Percentiles rank a stretch among this genome's conserved stretches.
Conservation (phyloP, 1,284 basidiomycete genomes). For the Tilletiaria anomala region DNA sequence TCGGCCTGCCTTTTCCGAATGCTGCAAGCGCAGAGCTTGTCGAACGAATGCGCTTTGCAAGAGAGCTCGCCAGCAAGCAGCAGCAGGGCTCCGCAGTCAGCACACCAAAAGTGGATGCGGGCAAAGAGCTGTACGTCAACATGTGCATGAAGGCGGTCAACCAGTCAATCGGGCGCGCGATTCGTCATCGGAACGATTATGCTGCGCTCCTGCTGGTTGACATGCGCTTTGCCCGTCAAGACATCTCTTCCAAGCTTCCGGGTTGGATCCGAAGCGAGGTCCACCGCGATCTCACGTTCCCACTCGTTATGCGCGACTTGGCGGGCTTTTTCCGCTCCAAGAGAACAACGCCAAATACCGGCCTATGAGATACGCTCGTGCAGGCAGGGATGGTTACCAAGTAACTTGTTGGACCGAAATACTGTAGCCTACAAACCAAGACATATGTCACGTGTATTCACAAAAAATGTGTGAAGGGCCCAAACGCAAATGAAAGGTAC, state of each 20-base stretch:
- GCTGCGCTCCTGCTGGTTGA: conserved; percentile 34
- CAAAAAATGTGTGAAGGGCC: no score
- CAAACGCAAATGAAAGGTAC: no score
- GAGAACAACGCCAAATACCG: no score
- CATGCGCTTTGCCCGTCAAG: conserved; percentile 18
- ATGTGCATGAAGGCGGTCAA: conserved; percentile 86
- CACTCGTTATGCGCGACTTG: neutral
- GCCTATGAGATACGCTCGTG: no score
- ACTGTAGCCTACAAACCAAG: no score
- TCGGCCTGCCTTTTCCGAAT: conserved; percentile 84
- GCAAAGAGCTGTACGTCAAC: conserved; percentile 32
- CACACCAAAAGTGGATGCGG: conserved; percentile 7
- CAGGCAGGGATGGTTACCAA: no score
- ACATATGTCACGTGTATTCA: no score
- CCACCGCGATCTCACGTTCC: neutral
- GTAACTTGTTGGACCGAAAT: no score
- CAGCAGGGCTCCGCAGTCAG: neutral
- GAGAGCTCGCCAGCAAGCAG: neutral
- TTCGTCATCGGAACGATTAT: conserved; percentile 33
- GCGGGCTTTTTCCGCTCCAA: conserved; percentile 1
- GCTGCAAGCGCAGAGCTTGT: conserved; percentile 73
- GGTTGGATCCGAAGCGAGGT: conserved; percentile 10
- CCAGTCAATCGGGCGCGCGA: conserved; percentile 63
- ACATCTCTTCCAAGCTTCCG: conserved; percentile 24
- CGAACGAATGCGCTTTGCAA: conserved; percentile 75